Evolutionary conservation across 179 eudicot genomes (phyloP).

Genomic region (Beta macrorhiza): DNA sequence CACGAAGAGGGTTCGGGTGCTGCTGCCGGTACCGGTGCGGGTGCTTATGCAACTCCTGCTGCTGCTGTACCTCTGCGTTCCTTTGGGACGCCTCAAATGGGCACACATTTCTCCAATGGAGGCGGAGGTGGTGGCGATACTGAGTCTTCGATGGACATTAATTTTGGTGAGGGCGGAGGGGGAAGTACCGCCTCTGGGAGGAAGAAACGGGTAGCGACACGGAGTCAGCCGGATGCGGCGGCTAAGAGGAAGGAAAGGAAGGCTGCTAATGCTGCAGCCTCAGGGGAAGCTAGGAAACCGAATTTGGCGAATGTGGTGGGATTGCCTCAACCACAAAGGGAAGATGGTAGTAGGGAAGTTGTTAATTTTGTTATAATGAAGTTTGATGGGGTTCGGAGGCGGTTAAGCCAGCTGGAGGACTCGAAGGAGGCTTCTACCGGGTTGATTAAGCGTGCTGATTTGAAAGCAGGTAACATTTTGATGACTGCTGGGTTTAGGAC

Average conservation of each 20-base stretch:
- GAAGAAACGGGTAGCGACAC: slow-evolving; percentile 20
- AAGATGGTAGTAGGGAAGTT: slow-evolving; percentile 35
- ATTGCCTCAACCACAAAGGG: slow-evolving; percentile 33
- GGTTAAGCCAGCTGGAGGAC: slow-evolving; percentile 40
- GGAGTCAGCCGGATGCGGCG: not conserved
- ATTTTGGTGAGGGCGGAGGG: slow-evolving; percentile 33
- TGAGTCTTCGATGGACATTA: slow-evolving; percentile 33
- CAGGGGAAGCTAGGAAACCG: slow-evolving; percentile 26
- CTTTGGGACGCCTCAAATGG: slow-evolving; percentile 36
- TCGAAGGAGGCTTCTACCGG: slow-evolving; percentile 35
- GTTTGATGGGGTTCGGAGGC: slow-evolving; percentile 37
- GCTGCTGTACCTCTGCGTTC: slow-evolving; percentile 36
- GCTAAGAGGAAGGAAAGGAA: slow-evolving; percentile 21
- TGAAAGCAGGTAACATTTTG: slow-evolving; percentile 32
- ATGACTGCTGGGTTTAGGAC: slow-evolving; percentile 37
- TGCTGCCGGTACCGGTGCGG: slow-evolving; percentile 23
- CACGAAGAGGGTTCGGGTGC: slow-evolving; percentile 15
- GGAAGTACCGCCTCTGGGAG: slow-evolving; percentile 1
- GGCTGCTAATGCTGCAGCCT: slow-evolving; percentile 6
- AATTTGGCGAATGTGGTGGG: slow-evolving; percentile 29
- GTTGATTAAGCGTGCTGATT: slow-evolving; percentile 38
- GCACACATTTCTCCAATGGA: slow-evolving; percentile 29
- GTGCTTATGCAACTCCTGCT: slow-evolving; percentile 28
- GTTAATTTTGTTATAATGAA: slow-evolving; percentile 29
- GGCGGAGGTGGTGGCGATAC: slow-evolving; percentile 19